phyloP scores from a whole-genome alignment of 2,329 filamentous ascomycete species.

The Cercospora nicotianae region DNA sequence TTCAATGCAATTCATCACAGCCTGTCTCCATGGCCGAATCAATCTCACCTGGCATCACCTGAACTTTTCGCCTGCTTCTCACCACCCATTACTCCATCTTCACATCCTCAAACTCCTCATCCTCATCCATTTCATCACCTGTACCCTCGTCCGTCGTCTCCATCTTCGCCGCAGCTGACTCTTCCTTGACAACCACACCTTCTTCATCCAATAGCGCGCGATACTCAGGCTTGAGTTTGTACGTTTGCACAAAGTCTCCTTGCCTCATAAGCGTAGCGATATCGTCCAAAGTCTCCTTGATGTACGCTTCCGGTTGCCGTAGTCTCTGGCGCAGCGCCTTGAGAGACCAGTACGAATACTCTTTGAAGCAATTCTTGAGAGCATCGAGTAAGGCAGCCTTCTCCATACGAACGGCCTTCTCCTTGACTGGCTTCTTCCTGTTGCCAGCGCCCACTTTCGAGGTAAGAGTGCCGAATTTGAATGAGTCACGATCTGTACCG shows the following conservation, averaged over 20 bases:
- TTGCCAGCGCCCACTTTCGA: conserved; percentile 33
- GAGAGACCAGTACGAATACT: conserved; percentile 93
- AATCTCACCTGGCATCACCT: background rate
- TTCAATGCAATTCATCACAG: background rate
- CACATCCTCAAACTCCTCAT: conserved; percentile 51
- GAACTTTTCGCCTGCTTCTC: too few relatives aligned
- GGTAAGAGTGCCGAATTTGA: conserved; percentile 38
- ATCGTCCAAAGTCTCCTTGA: conserved; percentile 80
- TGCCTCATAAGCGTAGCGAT: conserved; percentile 80
- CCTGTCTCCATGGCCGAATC: background rate
- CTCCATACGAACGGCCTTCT: conserved; percentile 87
- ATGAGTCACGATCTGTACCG: conserved; percentile 34
- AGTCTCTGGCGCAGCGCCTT: conserved; percentile 75
- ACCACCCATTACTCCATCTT: conserved; percentile 21
- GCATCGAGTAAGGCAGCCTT: conserved; percentile 84
- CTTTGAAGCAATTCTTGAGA: conserved; percentile 78
- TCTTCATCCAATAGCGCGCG: conserved; percentile 55
- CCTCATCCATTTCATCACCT: conserved; percentile 48
- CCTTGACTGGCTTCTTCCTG: conserved; percentile 54
- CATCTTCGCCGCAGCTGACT: conserved; percentile 42
- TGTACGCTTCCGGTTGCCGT: conserved; percentile 87
- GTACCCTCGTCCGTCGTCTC: conserved; percentile 44
- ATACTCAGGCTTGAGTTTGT: conserved; percentile 74
- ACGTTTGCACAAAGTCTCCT: conserved; percentile 81
- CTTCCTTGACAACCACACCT: conserved; percentile 53